phyloP scores from a whole-genome alignment of 768 basidiomycete species.

The Omphalotus guepiniiformis region DNA sequence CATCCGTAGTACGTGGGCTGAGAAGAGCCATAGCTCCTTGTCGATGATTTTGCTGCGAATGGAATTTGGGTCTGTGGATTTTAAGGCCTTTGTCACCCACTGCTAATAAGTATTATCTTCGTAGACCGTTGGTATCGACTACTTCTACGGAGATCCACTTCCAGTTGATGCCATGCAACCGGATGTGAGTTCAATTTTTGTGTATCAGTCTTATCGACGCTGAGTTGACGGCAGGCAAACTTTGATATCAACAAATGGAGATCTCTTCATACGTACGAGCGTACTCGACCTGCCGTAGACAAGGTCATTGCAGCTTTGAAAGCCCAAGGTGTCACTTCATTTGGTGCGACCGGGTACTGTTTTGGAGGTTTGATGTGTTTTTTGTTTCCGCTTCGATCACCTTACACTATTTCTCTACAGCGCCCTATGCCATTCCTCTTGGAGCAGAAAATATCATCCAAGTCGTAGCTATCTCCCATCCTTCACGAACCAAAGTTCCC shows the following conservation, averaged over 20 bases:
- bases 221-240: background rate
- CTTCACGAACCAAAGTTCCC: constrained; percentile 26
- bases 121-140: constrained; percentile 15
- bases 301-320: constrained; percentile 24
- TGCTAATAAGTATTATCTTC: constrained; percentile 7
- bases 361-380: constrained; percentile 26
- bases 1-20: background rate
- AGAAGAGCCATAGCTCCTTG: constrained; percentile 30
- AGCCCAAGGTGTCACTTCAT: constrained; percentile 28
- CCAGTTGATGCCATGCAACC: constrained; percentile 6
- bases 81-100: constrained; percentile 15
- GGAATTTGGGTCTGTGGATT: constrained; percentile 27
- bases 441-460: constrained; percentile 23
- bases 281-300: constrained; percentile 32
- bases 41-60: constrained; percentile 38
- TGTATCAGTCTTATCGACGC: background rate
- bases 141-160: constrained; percentile 17
- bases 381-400: background rate
- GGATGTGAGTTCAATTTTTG: constrained; percentile 1
- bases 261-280: constrained; percentile 24
- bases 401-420: constrained; percentile 17
- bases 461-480: constrained; percentile 25
- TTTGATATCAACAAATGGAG: constrained; percentile 32
- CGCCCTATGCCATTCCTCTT: constrained; percentile 24
- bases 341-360: constrained; percentile 41